Conservation (phyloP, 768 basidiomycete genomes). For the Auricularia sp. region DNA sequence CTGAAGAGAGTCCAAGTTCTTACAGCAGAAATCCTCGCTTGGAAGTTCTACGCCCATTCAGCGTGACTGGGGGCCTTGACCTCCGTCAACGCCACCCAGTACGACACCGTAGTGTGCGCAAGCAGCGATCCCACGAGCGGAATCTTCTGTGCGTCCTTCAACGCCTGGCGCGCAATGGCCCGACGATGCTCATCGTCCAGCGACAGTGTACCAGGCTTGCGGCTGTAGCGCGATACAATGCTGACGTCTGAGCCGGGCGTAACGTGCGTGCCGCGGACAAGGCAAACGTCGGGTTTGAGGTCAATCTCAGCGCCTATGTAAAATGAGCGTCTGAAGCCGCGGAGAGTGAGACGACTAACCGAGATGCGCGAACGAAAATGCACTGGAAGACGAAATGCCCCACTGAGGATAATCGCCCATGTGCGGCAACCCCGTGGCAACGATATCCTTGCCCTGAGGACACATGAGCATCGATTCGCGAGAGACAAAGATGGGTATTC, state of each 20-base stretch:
- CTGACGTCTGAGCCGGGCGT: slow-evolving; percentile 10
- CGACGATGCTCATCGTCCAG: too few species aligned
- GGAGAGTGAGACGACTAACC: neutral
- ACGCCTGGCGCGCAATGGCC: too few species aligned
- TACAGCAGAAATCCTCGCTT: too few species aligned
- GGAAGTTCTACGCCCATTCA: too few species aligned
- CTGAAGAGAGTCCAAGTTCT: too few species aligned
- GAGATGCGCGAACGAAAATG: slow-evolving; percentile 11
- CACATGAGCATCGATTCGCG: neutral
- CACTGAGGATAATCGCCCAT: slow-evolving; percentile 12
- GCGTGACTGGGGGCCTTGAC: too few species aligned
- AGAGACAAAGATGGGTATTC: neutral
- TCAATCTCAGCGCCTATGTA: slow-evolving; percentile 9
- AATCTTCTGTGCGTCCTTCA: too few species aligned
- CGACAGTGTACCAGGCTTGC: neutral
- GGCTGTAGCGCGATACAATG: slow-evolving; percentile 7
- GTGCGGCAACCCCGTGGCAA: slow-evolving; percentile 11
- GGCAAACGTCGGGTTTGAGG: slow-evolving; percentile 3
- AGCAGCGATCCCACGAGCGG: too few species aligned
- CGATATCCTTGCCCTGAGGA: slow-evolving; percentile 8
- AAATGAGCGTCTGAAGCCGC: neutral
- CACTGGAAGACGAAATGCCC: slow-evolving; percentile 11
- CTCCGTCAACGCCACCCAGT: too few species aligned
- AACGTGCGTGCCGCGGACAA: slow-evolving; percentile 8
- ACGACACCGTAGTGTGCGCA: too few species aligned